phyloP scores from a whole-genome alignment of 1,139 yeast genomes.

The Hemisphaericaspora xylanilytica region DNA sequence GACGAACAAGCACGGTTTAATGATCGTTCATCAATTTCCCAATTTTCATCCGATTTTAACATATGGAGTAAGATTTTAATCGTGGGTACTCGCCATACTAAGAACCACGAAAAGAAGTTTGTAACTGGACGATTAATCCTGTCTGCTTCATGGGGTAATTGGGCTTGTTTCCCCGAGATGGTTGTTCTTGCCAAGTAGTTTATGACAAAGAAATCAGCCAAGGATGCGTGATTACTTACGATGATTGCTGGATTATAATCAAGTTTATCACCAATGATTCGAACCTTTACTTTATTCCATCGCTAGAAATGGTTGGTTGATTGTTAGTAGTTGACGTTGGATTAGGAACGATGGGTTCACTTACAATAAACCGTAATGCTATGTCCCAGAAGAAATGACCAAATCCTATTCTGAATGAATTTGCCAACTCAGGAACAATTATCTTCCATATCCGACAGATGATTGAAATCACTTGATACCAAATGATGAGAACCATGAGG shows the following conservation, averaged over 20 bases:
- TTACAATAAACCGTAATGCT: constrained; percentile 32
- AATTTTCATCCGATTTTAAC: constrained; percentile 57
- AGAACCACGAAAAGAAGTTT: constrained; percentile 61
- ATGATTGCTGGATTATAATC: constrained; percentile 47
- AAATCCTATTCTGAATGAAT: constrained; percentile 20
- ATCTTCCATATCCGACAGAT: constrained; percentile 17
- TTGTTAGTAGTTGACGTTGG: constrained; percentile 11
- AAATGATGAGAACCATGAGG: constrained; percentile 15
- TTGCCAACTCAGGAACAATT: constrained; percentile 29
- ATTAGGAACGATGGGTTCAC: constrained; percentile 13
- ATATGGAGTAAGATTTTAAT: constrained; percentile 40
- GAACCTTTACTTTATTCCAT: constrained; percentile 35
- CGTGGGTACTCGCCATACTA: constrained; percentile 56
- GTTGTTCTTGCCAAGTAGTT: constrained; percentile 39
- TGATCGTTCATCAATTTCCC: constrained; percentile 49
- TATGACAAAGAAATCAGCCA: constrained; percentile 53
- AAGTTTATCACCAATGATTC: constrained; percentile 42
- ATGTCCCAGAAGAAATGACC: constrained; percentile 36
- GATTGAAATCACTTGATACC: constrained; percentile 28
- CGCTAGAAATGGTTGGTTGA: constrained; percentile 20
- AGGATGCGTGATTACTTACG: constrained; percentile 54
- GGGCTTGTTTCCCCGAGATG: constrained; percentile 6
- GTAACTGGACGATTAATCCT: constrained; percentile 32
- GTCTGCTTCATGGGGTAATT: constrained; percentile 6
- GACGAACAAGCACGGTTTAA: constrained; percentile 24